These are phyloP conservation scores for Xylaria sp. DNA, from an alignment of 2,329 filamentous ascomycete species.

Conservation along the genomic window DNA sequence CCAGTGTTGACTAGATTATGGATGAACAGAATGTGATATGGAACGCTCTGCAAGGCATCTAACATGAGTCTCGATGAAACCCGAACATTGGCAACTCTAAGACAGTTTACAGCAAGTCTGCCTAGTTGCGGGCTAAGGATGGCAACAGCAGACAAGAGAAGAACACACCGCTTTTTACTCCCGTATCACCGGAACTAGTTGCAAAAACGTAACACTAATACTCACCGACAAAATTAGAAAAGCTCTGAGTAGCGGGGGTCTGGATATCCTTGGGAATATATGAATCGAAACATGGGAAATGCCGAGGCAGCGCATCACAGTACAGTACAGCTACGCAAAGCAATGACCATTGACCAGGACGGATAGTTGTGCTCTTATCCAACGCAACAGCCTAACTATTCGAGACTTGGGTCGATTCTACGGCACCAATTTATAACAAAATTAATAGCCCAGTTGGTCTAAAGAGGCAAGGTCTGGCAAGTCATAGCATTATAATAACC, in stretches of 20 bases:
- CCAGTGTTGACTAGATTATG: too few relatives aligned
- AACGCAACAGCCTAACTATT: neutral
- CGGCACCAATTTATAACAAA: neutral
- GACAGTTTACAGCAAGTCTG: too few relatives aligned
- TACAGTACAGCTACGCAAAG: neutral
- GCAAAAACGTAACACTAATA: constrained; percentile 4
- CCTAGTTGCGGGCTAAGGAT: too few relatives aligned
- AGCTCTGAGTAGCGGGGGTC: neutral
- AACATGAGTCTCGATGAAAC: too few relatives aligned
- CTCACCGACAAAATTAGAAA: neutral
- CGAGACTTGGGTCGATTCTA: neutral
- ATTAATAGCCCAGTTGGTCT: neutral
- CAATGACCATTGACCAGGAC: constrained; percentile 3
- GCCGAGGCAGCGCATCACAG: neutral
- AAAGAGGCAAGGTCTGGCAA: too few relatives aligned
- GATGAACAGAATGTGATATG: too few relatives aligned
- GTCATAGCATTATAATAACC: too few relatives aligned
- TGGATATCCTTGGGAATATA: neutral
- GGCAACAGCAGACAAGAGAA: neutral
- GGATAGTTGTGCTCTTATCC: constrained; percentile 6
- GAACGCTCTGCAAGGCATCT: too few relatives aligned
- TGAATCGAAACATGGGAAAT: neutral
- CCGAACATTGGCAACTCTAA: too few relatives aligned
- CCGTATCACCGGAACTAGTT: constrained; percentile 15
- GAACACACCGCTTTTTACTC: constrained; percentile 16